Conservation (phyloP, 2,329 filamentous ascomycete species). For the Paecilomyces niveus region DNA sequence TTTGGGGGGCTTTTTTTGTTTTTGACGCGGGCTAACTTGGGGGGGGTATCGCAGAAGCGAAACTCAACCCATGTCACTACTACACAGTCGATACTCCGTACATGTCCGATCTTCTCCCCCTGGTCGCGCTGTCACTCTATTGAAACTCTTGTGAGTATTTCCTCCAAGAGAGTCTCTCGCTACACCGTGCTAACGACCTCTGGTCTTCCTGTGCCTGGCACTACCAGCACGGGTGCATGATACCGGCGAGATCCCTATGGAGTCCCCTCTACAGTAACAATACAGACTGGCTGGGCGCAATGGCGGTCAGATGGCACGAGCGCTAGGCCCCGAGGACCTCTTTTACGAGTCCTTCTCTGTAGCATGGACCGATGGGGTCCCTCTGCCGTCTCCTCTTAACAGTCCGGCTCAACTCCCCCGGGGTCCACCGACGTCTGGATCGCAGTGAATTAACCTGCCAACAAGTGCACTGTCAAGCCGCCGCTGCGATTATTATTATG, state of each 20-base stretch:
- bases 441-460: neutral
- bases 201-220: neutral
- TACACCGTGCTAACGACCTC: neutral
- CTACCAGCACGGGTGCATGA: neutral
- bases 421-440: neutral
- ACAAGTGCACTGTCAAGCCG: neutral
- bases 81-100: neutral
- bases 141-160: neutral
- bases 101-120: neutral
- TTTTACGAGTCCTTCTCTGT: neutral
- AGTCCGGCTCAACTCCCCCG: neutral
- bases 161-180: neutral
- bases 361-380: neutral
- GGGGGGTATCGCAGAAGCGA: neutral
- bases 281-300: neutral
- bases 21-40: neutral
- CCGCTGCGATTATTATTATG: neutral
- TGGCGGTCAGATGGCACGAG: slow-evolving; percentile 1
- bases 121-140: neutral
- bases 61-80: neutral
- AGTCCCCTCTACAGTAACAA: neutral
- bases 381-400: neutral
- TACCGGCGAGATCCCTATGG: neutral
- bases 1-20: neutral
- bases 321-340: neutral